These are phyloP conservation scores for Ceratobasidium sp. DNA, from an alignment of 1,284 basidiomycete genomes.

Conservation along the genomic window DNA sequence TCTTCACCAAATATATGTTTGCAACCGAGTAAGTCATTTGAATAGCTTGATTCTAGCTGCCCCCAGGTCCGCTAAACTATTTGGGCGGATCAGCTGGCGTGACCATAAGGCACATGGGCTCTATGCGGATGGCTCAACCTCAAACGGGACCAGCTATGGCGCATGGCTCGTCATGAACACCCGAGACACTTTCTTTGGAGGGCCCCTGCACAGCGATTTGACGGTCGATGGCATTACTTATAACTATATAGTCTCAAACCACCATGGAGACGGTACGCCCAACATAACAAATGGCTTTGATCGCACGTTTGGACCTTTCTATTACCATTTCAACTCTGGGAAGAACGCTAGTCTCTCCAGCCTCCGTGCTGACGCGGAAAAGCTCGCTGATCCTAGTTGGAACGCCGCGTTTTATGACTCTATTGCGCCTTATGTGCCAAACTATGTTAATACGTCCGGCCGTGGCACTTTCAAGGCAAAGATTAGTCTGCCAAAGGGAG, in stretches of 20 bases:
- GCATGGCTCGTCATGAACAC: slow-evolving; percentile 48
- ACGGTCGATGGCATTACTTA: slow-evolving; percentile 48
- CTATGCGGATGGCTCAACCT: slow-evolving; percentile 46
- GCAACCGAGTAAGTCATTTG: slow-evolving; percentile 42
- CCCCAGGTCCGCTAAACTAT: no score
- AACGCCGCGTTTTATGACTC: slow-evolving; percentile 48
- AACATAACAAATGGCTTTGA: slow-evolving; percentile 49
- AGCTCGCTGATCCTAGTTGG: slow-evolving; percentile 43
- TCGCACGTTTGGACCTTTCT: slow-evolving; percentile 47
- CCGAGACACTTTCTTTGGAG: slow-evolving; percentile 47
- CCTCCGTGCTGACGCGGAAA: slow-evolving; percentile 43
- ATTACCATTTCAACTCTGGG: slow-evolving; percentile 45
- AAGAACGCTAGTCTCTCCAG: slow-evolving; percentile 17
- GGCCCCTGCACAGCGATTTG: slow-evolving; percentile 46
- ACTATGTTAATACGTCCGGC: slow-evolving; percentile 43
- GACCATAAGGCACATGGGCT: slow-evolving; percentile 45
- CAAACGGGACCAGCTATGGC: slow-evolving; percentile 45
- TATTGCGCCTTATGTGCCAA: slow-evolving; percentile 45
- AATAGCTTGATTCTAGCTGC: slow-evolving; percentile 30
- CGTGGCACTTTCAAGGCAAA: slow-evolving; percentile 45
- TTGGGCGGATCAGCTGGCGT: slow-evolving; percentile 37
- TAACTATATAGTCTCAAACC: slow-evolving; percentile 47
- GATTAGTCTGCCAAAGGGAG: slow-evolving; percentile 44
- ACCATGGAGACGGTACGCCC: slow-evolving; percentile 45
- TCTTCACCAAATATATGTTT: slow-evolving; percentile 48